These are phyloP conservation scores for Kuraishia borneana DNA, from an alignment of 805 yeast species.

Conservation along the genomic window DNA sequence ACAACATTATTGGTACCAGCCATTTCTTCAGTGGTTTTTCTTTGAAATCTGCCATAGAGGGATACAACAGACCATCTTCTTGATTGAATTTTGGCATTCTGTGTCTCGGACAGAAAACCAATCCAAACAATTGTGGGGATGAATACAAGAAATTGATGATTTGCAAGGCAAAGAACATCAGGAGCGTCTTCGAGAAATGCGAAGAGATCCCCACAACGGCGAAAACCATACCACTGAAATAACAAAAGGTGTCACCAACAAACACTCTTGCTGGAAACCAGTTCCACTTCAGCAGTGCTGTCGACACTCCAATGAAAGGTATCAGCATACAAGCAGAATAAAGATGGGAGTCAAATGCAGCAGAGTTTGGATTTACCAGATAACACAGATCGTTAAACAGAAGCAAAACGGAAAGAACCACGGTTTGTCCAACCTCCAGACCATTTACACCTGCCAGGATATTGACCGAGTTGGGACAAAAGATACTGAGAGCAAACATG, in stretches of 20 bases:
- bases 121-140: conserved; percentile 78
- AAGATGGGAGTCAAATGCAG: conserved; percentile 72
- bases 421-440: conserved; percentile 89
- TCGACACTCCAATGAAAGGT: conserved; percentile 80
- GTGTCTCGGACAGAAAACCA: conserved; percentile 94
- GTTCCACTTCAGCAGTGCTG: conserved; percentile 67
- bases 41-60: conserved; percentile 44
- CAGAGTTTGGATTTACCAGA: conserved; percentile 25
- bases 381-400: conserved; percentile 72
- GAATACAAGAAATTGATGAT: conserved; percentile 84
- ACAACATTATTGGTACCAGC: conserved; percentile 24
- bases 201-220: conserved; percentile 95
- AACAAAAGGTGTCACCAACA: conserved; percentile 97
- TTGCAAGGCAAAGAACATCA: conserved; percentile 83
- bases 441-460: conserved; percentile 96
- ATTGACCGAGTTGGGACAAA: conserved; percentile 93
- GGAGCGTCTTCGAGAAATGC: conserved; percentile 87
- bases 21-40: conserved; percentile 20
- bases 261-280: conserved; percentile 90
- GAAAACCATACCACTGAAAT: conserved; percentile 97
- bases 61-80: conserved; percentile 62
- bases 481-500: conserved; percentile 87
- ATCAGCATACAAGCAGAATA: conserved; percentile 69
- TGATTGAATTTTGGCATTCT: conserved; percentile 72
- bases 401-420: conserved; percentile 62